Percentiles rank a stretch among this genome's conserved stretches.
Evolutionary conservation across 345 rosid species (phyloP).

Genomic region (Acer saccharum): DNA sequence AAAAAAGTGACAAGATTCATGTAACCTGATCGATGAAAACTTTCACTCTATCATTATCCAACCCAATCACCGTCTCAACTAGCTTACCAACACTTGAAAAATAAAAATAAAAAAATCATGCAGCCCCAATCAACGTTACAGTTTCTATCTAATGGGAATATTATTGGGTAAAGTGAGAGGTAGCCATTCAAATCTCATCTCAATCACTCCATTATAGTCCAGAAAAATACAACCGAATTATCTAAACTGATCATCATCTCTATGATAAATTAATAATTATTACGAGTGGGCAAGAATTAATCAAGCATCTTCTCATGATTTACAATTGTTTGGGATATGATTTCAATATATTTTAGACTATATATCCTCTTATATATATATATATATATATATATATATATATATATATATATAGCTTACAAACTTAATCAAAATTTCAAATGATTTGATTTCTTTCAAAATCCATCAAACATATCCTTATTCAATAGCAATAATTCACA

Average conservation of each 20-base stretch:
- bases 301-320: background rate
- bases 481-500: too few relatives aligned
- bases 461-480: background rate
- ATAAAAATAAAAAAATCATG: background rate
- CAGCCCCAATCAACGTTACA: background rate
- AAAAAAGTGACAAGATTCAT: background rate
- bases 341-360: too few relatives aligned
- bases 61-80: background rate
- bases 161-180: background rate
- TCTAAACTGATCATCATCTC: background rate
- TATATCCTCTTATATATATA: too few relatives aligned
- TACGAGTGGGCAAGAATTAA: background rate
- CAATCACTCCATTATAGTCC: conserved; percentile 7
- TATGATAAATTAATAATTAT: too few relatives aligned
- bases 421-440: too few relatives aligned
- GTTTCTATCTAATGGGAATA: background rate
- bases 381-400: too few relatives aligned
- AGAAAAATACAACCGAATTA: background rate
- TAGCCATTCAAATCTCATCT: conserved; percentile 29
- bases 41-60: background rate
- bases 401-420: too few relatives aligned
- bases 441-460: too few relatives aligned
- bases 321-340: background rate
- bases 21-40: background rate
- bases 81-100: background rate